Evolutionary conservation across 129 eudicot genomes (phyloP).

Genomic region (Saposhnikovia divaricata): DNA sequence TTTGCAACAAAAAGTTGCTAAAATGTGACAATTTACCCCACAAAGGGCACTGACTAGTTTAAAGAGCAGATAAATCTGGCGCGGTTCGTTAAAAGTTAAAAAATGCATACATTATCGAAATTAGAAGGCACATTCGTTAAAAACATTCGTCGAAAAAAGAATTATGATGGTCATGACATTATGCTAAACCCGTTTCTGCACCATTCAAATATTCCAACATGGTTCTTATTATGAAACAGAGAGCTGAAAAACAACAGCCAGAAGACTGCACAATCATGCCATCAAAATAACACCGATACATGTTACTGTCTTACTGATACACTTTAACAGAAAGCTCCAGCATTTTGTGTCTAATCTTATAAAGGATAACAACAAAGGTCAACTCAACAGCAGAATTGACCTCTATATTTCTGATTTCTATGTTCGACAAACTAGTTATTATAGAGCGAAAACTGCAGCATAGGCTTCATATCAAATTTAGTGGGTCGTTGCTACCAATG

Average conservation of each 20-base stretch:
- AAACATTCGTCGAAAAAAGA: neutral
- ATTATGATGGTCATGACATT: neutral
- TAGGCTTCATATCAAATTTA: slow-evolving; percentile 7
- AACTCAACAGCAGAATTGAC: neutral
- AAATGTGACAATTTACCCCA: too few relatives aligned
- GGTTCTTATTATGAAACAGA: too few relatives aligned
- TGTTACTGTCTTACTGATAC: too few relatives aligned
- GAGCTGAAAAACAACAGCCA: too few relatives aligned
- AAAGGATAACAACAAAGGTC: neutral
- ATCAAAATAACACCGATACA: neutral
- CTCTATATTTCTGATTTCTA: neutral
- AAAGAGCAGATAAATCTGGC: too few relatives aligned
- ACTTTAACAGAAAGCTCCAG: neutral
- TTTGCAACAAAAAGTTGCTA: too few relatives aligned
- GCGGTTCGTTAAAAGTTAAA: too few relatives aligned
- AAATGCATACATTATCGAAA: too few relatives aligned
- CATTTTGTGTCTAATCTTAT: neutral
- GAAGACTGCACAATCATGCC: too few relatives aligned
- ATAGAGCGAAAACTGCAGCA: slow-evolving; percentile 1
- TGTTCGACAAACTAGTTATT: slow-evolving; percentile 9
- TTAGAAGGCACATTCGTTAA: neutral
- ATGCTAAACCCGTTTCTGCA: neutral
- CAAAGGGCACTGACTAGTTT: too few relatives aligned
- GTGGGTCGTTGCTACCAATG: slow-evolving; percentile 60
- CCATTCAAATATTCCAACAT: too few relatives aligned